These are phyloP conservation scores for Antrodiella citrinella DNA, from an alignment of 768 basidiomycete genomes.

Conservation along the genomic window DNA sequence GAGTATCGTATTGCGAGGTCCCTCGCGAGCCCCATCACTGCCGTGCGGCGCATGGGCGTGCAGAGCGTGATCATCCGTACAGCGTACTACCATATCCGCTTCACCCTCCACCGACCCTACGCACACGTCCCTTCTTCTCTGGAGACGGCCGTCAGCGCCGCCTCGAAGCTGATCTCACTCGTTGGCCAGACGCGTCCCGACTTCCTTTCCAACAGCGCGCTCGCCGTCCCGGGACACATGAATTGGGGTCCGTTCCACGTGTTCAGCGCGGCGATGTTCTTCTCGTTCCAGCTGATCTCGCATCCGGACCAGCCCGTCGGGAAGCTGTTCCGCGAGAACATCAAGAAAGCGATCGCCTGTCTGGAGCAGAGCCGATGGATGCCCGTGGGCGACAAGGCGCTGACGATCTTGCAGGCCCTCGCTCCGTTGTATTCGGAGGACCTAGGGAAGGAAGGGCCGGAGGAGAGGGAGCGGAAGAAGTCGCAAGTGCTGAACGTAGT, in stretches of 20 bases:
- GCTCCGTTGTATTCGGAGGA: slow-evolving; percentile 67
- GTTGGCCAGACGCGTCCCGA: slow-evolving; percentile 71
- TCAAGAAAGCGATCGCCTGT: slow-evolving; percentile 58
- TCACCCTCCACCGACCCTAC: slow-evolving; percentile 77
- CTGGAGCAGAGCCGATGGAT: slow-evolving; percentile 59
- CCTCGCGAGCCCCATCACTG: slow-evolving; percentile 52
- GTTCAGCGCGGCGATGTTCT: slow-evolving; percentile 85
- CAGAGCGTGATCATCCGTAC: slow-evolving; percentile 77
- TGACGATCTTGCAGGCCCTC: slow-evolving; percentile 61
- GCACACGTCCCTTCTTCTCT: slow-evolving; percentile 42
- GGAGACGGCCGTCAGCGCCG: slow-evolving; percentile 68
- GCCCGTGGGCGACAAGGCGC: slow-evolving; percentile 67
- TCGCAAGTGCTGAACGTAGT: slow-evolving; percentile 56
- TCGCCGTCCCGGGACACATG: slow-evolving; percentile 73
- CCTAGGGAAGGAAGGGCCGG: slow-evolving; percentile 40
- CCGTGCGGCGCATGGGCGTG: slow-evolving; percentile 62
- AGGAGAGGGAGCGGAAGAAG: slow-evolving; percentile 52
- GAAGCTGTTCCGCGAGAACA: slow-evolving; percentile 65
- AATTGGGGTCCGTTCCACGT: slow-evolving; percentile 79
- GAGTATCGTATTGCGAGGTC: slow-evolving; percentile 68
- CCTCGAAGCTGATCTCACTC: slow-evolving; percentile 72
- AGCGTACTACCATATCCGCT: slow-evolving; percentile 75
- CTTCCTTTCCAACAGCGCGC: slow-evolving; percentile 53
- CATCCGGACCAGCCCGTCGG: slow-evolving; percentile 77
- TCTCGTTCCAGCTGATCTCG: slow-evolving; percentile 81